Evolutionary conservation across 2,329 filamentous ascomycete species (phyloP).

Genomic region (Teratosphaeria nubilosa): DNA sequence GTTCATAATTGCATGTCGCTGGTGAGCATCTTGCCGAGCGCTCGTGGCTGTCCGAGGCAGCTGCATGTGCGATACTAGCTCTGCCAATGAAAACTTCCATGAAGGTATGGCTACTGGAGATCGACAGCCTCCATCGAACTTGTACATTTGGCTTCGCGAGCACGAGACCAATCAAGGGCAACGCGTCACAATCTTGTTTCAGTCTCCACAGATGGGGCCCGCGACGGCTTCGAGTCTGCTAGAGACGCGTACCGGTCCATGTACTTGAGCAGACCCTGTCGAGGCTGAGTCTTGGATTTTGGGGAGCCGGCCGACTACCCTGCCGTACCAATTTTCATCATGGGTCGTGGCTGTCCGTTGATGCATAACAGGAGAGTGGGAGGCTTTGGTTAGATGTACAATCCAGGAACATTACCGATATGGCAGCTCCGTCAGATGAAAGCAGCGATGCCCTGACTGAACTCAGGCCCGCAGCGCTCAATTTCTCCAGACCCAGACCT

Average conservation of each 20-base stretch:
- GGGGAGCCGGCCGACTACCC: neutral
- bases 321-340: neutral
- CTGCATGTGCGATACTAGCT: neutral
- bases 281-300: neutral
- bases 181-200: neutral
- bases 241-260: neutral
- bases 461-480: conserved; percentile 12
- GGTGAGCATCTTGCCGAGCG: neutral
- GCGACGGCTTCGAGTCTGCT: neutral
- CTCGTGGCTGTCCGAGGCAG: neutral
- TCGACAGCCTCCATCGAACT: neutral
- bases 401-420: neutral
- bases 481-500: conserved; percentile 18
- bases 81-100: neutral
- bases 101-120: neutral
- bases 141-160: neutral
- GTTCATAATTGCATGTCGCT: neutral
- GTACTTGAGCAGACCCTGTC: neutral
- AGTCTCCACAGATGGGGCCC: neutral
- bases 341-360: neutral
- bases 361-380: neutral
- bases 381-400: neutral
- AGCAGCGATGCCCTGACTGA: conserved; percentile 1
- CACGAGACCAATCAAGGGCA: neutral
- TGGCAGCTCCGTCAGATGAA: conserved; percentile 1